Base-by-base conservation (phyloP, 805 yeast species). In the Nakazawaea sp. region DNA sequence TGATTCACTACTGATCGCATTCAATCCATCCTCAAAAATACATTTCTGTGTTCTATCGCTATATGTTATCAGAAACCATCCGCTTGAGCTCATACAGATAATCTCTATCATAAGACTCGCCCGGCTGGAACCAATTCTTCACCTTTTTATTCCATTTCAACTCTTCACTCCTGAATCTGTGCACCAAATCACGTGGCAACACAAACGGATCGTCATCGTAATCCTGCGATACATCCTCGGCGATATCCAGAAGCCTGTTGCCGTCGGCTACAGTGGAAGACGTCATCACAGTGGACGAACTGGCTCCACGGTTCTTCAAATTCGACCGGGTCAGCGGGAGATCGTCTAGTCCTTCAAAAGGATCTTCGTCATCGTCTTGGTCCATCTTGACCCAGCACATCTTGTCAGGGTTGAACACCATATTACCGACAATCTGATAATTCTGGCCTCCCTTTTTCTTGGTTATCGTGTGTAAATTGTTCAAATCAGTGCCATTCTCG, bases 361-460 rank as follows among this genome's bases (percentile, higher is more conserved):
- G 72, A 43, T 59, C 65, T 23, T 56, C 59, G 29, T 61, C 59
- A 4, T 66, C 70, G 1, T 52, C 42, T 9, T 34, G 36, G 10
- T 50, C 59, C 30, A 68, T 43, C 44, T 70, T 73, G n/a, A 76
- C 64, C 86, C 86, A 79, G 42, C 74, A 52, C 52, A 76, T 52
- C 27, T 69, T 68, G 20, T 68, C 71, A 8, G 72, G 65, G 50
- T 78, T 84, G 50, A 74, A 79, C 19, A 66, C 60, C 86, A 79
- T 79, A 44, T 71, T 66, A 2, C 72, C 72, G 5, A 69, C 66
- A 15, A 62, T 51, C 37, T 70, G 73, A n/a, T 55, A 47, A 7
- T 27, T 21, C 33, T 41, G 25, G 26, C 33, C 40, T 43, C 41
- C 28, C 26, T 38, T 38, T 45, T 45, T 45, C 24, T 32, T 42